Conservation (phyloP, 2,329 filamentous ascomycete species). For the Hawksworthiomyces lignivorus region DNA sequence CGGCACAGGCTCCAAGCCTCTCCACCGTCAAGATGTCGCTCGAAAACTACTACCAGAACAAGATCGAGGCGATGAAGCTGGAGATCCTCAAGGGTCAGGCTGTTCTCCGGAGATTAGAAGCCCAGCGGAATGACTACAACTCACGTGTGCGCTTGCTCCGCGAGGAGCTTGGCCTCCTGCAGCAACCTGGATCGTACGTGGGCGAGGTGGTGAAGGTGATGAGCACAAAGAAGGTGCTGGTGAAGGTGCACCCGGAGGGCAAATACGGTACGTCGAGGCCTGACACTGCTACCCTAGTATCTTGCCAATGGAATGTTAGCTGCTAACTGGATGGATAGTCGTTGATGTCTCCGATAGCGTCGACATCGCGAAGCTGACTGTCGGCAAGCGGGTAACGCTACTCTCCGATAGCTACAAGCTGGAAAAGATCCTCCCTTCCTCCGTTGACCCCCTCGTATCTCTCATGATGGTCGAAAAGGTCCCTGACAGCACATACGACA, state of each 20-base stretch:
- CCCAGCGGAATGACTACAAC: constrained; percentile 98
- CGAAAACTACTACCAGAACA: constrained; percentile 99
- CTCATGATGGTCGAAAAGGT: constrained; percentile 99
- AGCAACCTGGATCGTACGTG: constrained; percentile 96
- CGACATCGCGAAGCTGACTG: constrained; percentile 89
- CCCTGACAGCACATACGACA: constrained; percentile 98
- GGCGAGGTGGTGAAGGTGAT: constrained; percentile 99
- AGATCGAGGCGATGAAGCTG: constrained; percentile 99
- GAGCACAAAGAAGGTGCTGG: constrained; percentile 97
- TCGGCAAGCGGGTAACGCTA: constrained; percentile 94
- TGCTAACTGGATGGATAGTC: constrained; percentile 44
- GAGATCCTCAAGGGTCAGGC: constrained; percentile 99
- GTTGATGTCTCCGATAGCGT: constrained; percentile 93
- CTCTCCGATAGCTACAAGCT: constrained; percentile 98
- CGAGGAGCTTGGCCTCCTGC: constrained; percentile 90
- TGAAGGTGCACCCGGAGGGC: constrained; percentile 97
- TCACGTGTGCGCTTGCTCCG: constrained; percentile 88
- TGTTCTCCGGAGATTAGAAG: constrained; percentile 87
- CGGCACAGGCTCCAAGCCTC: too few relatives aligned
- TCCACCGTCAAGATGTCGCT: constrained; percentile 83
- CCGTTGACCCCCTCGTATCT: constrained; percentile 94
- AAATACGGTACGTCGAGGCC: constrained; percentile 96
- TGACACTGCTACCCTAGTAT: too few relatives aligned
- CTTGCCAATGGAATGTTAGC: too few relatives aligned
- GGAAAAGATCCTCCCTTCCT: constrained; percentile 96